These are phyloP conservation scores for Malassezia cuniculi DNA, from an alignment of 1,284 basidiomycete species.

Conservation along the genomic window DNA sequence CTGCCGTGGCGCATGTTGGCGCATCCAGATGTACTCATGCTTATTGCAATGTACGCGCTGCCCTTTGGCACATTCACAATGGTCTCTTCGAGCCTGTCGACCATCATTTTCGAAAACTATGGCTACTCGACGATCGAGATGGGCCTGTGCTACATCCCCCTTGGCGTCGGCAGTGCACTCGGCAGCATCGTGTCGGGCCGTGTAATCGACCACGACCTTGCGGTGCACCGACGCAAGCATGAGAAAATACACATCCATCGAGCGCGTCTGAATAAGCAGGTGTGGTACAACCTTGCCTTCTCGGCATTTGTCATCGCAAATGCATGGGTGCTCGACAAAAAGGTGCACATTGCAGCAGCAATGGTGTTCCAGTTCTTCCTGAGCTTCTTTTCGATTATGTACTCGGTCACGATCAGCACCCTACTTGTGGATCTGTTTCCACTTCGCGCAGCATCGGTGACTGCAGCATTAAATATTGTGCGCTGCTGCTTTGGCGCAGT, in stretches of 20 bases:
- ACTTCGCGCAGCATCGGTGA: conserved; percentile 9
- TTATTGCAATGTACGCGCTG: conserved; percentile 51
- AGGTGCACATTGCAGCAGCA: conserved; percentile 7
- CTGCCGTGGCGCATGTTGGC: conserved; percentile 24
- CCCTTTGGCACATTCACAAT: conserved; percentile 56
- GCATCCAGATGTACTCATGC: conserved; percentile 22
- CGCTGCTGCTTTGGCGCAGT: conserved; percentile 8
- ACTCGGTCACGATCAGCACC: background rate
- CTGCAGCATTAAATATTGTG: conserved; percentile 12
- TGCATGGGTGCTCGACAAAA: conserved; percentile 8
- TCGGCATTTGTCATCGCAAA: conserved; percentile 1
- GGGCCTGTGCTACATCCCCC: conserved; percentile 59
- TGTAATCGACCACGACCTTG: conserved; percentile 13
- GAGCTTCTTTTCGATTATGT: background rate
- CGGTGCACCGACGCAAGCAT: background rate
- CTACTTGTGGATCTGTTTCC: conserved; percentile 10
- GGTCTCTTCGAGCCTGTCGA: conserved; percentile 56
- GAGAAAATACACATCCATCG: conserved; percentile 4
- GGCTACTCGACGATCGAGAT: conserved; percentile 55
- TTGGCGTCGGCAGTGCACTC: conserved; percentile 48
- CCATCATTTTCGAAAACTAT: conserved; percentile 54
- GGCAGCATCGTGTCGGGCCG: conserved; percentile 12
- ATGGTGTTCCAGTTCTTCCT: conserved; percentile 12
- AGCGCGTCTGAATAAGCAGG: conserved; percentile 2
- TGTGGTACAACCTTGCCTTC: conserved; percentile 1